These are phyloP conservation scores for Wickerhamiella musiphila DNA, from an alignment of 805 yeast genomes.

Conservation along the genomic window DNA sequence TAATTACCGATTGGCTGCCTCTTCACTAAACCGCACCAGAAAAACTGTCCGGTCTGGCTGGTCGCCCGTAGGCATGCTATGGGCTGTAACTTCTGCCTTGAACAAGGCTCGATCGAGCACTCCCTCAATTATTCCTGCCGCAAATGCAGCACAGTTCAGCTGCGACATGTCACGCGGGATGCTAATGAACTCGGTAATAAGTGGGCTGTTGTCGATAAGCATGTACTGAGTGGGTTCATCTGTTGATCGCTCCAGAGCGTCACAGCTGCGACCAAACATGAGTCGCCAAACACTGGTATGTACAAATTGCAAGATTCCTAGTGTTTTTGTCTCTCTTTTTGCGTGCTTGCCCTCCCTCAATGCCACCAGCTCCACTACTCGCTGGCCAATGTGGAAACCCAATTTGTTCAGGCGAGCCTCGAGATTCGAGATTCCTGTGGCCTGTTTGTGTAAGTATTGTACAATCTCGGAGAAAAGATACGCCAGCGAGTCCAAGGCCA, in stretches of 20 bases:
- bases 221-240: conserved; percentile 51
- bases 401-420: conserved; percentile 43
- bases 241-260: conserved; percentile 56
- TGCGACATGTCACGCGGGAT: conserved; percentile 67
- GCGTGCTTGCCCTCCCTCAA: conserved; percentile 50
- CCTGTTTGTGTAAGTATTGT: conserved; percentile 41
- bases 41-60: conserved; percentile 56
- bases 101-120: conserved; percentile 58
- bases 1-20: too few relatives aligned
- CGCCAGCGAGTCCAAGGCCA: conserved; percentile 48
- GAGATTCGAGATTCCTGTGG: conserved; percentile 51
- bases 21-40: conserved; percentile 56
- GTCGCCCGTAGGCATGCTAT: conserved; percentile 45
- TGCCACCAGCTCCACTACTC: conserved; percentile 50
- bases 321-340: conserved; percentile 45
- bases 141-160: conserved; percentile 64
- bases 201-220: conserved; percentile 64
- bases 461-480: conserved; percentile 57
- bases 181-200: conserved; percentile 52
- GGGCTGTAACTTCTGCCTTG: conserved; percentile 68
- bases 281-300: conserved; percentile 58
- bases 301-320: conserved; percentile 56
- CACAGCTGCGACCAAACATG: conserved; percentile 57
- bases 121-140: conserved; percentile 76
- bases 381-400: conserved; percentile 65